Base-by-base conservation (phyloP, 345 rosid species). In the Anastatica hierochuntica region DNA sequence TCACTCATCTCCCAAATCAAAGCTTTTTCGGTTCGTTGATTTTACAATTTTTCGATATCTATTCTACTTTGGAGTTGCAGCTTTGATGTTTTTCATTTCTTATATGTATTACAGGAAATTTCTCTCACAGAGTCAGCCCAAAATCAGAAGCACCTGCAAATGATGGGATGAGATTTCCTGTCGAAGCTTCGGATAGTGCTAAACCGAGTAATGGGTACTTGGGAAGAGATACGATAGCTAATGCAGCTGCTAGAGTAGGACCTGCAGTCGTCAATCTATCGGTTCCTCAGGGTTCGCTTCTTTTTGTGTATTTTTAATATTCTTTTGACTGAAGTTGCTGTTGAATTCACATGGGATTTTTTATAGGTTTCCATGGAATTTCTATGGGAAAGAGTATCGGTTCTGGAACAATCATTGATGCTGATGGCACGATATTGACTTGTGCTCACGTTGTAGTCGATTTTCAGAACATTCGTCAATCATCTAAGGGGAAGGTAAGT, bases 201-300 rank as follows among this genome's bases (percentile, higher is more conserved):
- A 74, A 77, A 49, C 72, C 82, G 4, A 39, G 72, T 54, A 36
- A 67, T 30, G 68, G 75, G 34, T 90, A 76, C 70, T 66, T 86
- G 43, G 88, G 92, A 17, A 76, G 92, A 71, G 83, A 84, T 62
- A 65, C 79, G 20, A 75, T 87, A 26, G 95, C 95, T 17, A 84
- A 78, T 71, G 98, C 96, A 1, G 98, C 96, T 54, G 96, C 95
- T 9, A 79, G 56, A 53, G 73, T 82, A 41, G 89, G 80, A 58
- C 85, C 88, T 18, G 95, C 96, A 5, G 95, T 90, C 73, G 96
- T 87, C 49, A 80, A 90, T 71, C 41, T 87, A 9, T 79, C 96
- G n/a, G 74, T 75, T 72, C 81, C 86, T 2, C 79, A 50, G 44
- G 85, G 98, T 90, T 73, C 54, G 14, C 6, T 61, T 12, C 50